Base-by-base conservation (phyloP, 2,329 filamentous ascomycete species). In the Xylaria sp. region DNA sequence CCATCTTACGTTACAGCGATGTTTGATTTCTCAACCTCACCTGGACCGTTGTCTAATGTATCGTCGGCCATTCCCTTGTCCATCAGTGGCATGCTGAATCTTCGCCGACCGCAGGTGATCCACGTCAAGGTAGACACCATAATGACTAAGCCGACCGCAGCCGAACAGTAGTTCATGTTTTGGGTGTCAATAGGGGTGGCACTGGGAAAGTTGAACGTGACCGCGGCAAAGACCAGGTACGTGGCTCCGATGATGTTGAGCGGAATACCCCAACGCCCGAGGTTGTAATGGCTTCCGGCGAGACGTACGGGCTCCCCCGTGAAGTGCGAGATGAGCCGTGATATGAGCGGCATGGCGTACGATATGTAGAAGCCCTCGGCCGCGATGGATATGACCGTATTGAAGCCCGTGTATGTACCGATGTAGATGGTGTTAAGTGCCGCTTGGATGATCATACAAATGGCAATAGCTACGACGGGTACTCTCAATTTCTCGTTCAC, bases 361-460 rank as follows among this genome's bases (percentile, higher is more conserved):
- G 39, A 42, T 18, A 42, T 42, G 19, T 42, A 42, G 39, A 42
- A 42, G n/a, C 39, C 39, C n/a, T 42, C 19, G 9, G 39, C 24
- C 39, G 39, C 19, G 16, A 42, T 42, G 39, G 39, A 42, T 18
- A 42, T 42, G 39, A 42, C 39, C 9, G 39, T 42, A 16, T 42
- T 42, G 39, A 42, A 42, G 6, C 39, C 39, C 19, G 39, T 42
- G n/a, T 42, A 42, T 13, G 19, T 42, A 13, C 39, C 39, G 18
- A 42, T 42, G 39, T 42, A 42, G 39, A 42, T 42, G 39, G 19
- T 42, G 39, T 42, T 42, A 21, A 42, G 39, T 21, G 39, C 39
- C 13, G 39, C 39, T 21, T 42, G 39, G 6, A 18, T 21, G 4
- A 42, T 21, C 39, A 42, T 42, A 18, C 19, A 21, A 18, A 21